phyloP scores from a whole-genome alignment of 768 basidiomycete genomes.

The Calocybe cyanea region DNA sequence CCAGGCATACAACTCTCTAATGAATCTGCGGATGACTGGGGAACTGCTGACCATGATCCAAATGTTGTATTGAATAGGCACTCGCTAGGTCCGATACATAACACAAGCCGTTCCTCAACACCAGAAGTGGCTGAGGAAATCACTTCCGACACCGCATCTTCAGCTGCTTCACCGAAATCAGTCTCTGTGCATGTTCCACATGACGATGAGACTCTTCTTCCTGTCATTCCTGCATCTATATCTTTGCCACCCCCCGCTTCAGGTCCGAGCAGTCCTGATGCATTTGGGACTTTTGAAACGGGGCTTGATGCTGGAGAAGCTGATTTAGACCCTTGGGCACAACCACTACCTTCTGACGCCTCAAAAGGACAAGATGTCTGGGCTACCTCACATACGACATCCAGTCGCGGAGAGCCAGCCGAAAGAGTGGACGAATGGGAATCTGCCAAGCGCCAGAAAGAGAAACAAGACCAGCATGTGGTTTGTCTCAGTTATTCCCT shows the following conservation, averaged over 20 bases:
- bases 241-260: slow-evolving; percentile 12
- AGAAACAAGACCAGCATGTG: slow-evolving; percentile 56
- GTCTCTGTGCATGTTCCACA: background rate
- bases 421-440: slow-evolving; percentile 62
- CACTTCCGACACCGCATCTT: slow-evolving; percentile 2
- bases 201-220: background rate
- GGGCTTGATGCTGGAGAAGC: slow-evolving; percentile 28
- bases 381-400: slow-evolving; percentile 26
- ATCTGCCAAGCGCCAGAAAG: slow-evolving; percentile 51
- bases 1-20: slow-evolving; percentile 38
- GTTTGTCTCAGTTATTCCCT: slow-evolving; percentile 38
- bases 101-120: slow-evolving; percentile 8
- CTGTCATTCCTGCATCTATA: slow-evolving; percentile 9
- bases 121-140: slow-evolving; percentile 11
- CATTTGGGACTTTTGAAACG: slow-evolving; percentile 58
- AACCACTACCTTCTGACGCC: slow-evolving; percentile 18
- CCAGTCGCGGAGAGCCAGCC: slow-evolving; percentile 16
- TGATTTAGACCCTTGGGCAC: slow-evolving; percentile 34
- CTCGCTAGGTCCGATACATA: slow-evolving; percentile 8
- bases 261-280: slow-evolving; percentile 43
- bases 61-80: slow-evolving; percentile 31
- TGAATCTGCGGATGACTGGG: slow-evolving; percentile 24
- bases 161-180: background rate
- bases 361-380: slow-evolving; percentile 30
- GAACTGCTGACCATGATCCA: slow-evolving; percentile 37